A percentile compares a stretch with the other conserved stretches of the same genome.
phyloP scores from a whole-genome alignment of 2,329 filamentous ascomycete species.

The Ilyonectria robusta region DNA sequence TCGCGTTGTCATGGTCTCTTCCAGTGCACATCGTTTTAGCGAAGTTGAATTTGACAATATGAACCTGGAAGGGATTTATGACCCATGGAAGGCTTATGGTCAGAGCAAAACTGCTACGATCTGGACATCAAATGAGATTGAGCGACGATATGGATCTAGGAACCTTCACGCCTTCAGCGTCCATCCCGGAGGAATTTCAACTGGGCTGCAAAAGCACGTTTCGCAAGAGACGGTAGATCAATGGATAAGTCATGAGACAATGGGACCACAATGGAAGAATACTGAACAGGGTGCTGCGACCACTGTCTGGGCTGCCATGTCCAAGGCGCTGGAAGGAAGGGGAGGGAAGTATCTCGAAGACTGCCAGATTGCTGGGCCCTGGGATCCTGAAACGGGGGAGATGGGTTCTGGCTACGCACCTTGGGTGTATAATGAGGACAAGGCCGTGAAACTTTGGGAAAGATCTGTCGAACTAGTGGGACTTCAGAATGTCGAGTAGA shows the following conservation, averaged over 20 bases:
- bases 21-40: not conserved
- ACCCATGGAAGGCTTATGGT: slow-evolving; percentile 37
- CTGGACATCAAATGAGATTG: too few relatives aligned
- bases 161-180: not conserved
- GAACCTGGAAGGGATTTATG: slow-evolving; percentile 13
- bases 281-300: slow-evolving; percentile 21
- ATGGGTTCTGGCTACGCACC: too few relatives aligned
- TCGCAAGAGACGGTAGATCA: too few relatives aligned
- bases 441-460: too few relatives aligned
- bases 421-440: too few relatives aligned
- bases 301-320: slow-evolving; percentile 14
- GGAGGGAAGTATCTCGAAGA: not conserved
- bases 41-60: not conserved
- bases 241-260: too few relatives aligned
- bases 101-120: too few relatives aligned
- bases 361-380: too few relatives aligned
- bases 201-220: not conserved
- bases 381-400: too few relatives aligned
- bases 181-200: not conserved
- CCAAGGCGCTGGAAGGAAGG: slow-evolving; percentile 10
- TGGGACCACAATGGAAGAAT: not conserved
- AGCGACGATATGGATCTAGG: too few relatives aligned
- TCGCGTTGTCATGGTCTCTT: slow-evolving; percentile 12
- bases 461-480: too few relatives aligned
- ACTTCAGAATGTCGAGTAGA: too few relatives aligned